phyloP scores from a whole-genome alignment of 257 asterid species.

The Solanum corneliomulleri region DNA sequence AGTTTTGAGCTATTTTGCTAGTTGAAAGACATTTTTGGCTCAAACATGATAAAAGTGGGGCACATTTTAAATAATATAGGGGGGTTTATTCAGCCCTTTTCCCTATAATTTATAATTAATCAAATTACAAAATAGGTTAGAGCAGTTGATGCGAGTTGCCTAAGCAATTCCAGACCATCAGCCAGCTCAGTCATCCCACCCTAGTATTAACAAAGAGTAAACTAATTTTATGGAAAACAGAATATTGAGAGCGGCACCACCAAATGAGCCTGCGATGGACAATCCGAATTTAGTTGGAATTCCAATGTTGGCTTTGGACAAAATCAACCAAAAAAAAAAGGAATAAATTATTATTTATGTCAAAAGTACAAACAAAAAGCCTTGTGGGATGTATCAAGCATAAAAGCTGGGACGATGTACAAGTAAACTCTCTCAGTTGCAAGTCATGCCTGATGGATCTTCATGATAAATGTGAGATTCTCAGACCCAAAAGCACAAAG shows the following conservation, averaged over 20 bases:
- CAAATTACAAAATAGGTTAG: background rate
- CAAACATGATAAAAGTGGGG: background rate
- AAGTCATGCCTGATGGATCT: background rate
- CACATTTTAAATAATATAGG: background rate
- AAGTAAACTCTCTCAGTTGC: background rate
- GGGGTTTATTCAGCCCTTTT: background rate
- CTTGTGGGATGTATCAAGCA: background rate
- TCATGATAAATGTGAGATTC: background rate
- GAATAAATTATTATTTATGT: background rate
- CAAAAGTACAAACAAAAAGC: background rate
- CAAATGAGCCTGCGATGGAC: background rate
- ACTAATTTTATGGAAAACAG: background rate
- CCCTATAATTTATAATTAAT: background rate
- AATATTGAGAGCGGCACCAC: background rate
- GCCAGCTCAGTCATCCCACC: background rate
- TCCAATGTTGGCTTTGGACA: background rate
- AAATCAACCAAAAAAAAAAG: background rate
- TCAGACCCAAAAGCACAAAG: background rate
- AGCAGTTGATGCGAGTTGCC: background rate
- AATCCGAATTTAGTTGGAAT: background rate
- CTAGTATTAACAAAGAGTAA: background rate
- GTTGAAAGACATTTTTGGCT: background rate
- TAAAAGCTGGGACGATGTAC: background rate
- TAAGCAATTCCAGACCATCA: background rate
- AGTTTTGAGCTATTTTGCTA: background rate